Evolutionary conservation across 306 rosid species (phyloP), one percentile per base, ranked within the genome.

Genomic region (Chamaecrista fasciculata): DNA sequence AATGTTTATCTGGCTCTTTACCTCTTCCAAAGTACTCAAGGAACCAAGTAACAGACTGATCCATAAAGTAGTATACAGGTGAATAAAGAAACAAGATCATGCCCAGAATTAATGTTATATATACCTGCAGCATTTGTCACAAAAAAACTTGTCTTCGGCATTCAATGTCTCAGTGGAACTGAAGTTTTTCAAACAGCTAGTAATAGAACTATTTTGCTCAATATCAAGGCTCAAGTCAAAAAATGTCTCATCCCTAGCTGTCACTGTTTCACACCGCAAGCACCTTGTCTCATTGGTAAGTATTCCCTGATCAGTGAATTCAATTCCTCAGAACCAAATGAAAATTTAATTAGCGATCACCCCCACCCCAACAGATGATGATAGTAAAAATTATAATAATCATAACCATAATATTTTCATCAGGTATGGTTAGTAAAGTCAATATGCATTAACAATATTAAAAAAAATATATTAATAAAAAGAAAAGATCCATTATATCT

Each of bases 91-190:
- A 34, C 40, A 14, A 71, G 61, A 9, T 28, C 29, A 31, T 39
- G 72, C 52, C 62, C 47, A 29, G 43, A 33, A 44, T 39, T 34
- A 39, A 47, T 57, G 36, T 26, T 56, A 18, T 33, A 73, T 71
- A 79, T 77, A 95, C 99, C 99, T 95, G 96, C 97, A 91, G 85
- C 99, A 95, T 80, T 95, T 95, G 86, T 95, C 99, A 31, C 99
- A 95, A 82, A 95, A 95, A 65, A 95, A 95, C 36, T 95, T 95
- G 86, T 95, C 99, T 79, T 95, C 97, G 0, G 99, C 99, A 67
- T 95, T 91, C 91, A 95, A 73, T 3, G 95, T 95, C 80, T 95
- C 99, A 0, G 99, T 95, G 56, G 99, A 95, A 75, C 99, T 95
- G 86, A 95, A 95, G 84, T 95, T 95, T 80, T 95, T 95, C 90